Evolutionary conservation across 805 yeast genomes (phyloP), one percentile per base, ranked within the genome.

Genomic region (Blastobotrys americana): DNA sequence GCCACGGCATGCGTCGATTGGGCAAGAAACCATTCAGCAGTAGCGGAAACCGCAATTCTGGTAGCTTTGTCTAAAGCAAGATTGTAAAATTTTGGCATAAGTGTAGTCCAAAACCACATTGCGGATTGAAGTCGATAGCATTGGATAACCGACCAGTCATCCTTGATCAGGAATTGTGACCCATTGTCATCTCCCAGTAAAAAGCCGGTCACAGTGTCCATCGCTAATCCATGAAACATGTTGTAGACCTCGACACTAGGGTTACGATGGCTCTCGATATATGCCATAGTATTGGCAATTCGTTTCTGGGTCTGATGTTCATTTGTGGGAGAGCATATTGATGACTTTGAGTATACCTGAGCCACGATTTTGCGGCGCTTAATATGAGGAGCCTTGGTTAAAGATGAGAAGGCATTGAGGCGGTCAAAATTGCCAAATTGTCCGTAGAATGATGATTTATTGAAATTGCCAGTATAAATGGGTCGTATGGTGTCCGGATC

Each of bases 171-270:
- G 5, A 16, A 20, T 31, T 73, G 59, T 1, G 76, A 65, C 15
- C 78, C 72, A 44, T 70, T 67, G 5, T 65, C 60, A 0, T 58
- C 50, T 0, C 89, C 89, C 47, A 79, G 69, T 45, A 77, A 77
- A 55, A 80, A 78, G 17, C 73, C 71, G 1, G 80, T 71, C 1
- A 81, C 77, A 3, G 77, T 80, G 54, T 82, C 88, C 78, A 82
- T 75, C 3, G 89, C 88, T 55, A 82, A 66, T 15, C 80, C 65
- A n/a, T 78, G 79, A 67, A 81, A 82, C n/a, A 82, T 58, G 16
- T 75, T 68, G 53, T 76, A 78, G 2, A 76, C 80, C 41, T 82
- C 82, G 34, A 80, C 54, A 21, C 53, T 51, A 3, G 22, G 37
- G 3, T 21, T 10, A 15, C 36, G 18, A 21, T 50, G 59, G 15